Evolutionary conservation across 192 early-diverging fungal species (phyloP).

Genomic region (Pilaira anomala): DNA sequence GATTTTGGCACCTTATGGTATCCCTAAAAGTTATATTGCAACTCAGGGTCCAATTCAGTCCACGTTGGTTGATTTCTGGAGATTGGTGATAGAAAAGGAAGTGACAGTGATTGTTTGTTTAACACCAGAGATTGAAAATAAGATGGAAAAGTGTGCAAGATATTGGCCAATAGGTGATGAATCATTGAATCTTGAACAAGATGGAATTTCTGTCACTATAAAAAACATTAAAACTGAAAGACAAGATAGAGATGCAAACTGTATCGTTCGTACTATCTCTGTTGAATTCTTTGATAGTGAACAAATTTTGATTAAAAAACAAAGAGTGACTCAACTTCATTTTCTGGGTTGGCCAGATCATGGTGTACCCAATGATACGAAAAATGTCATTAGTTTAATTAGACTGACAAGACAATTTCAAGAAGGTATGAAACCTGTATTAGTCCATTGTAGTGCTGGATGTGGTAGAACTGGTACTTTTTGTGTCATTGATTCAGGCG

Average conservation of each 20-base stretch:
- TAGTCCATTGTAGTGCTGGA: slow-evolving; percentile 87
- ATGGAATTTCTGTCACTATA: not conserved
- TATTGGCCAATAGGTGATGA: slow-evolving; percentile 77
- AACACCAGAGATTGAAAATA: slow-evolving; percentile 70
- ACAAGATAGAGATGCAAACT: not conserved
- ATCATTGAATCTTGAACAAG: not conserved
- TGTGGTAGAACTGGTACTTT: slow-evolving; percentile 87
- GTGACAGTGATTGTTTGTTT: slow-evolving; percentile 82
- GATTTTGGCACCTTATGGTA: slow-evolving; percentile 46
- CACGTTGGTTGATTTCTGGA: slow-evolving; percentile 86
- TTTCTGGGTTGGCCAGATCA: slow-evolving; percentile 87
- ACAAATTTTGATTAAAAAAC: not conserved
- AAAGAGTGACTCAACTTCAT: slow-evolving; percentile 63
- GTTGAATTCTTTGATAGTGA: not conserved
- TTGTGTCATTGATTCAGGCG: slow-evolving; percentile 48
- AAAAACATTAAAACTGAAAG: not conserved
- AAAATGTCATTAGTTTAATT: slow-evolving; percentile 51
- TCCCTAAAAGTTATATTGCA: slow-evolving; percentile 68
- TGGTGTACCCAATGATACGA: slow-evolving; percentile 56
- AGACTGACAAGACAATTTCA: slow-evolving; percentile 26
- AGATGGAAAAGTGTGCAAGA: slow-evolving; percentile 72
- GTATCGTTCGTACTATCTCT: not conserved
- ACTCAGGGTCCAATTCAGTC: slow-evolving; percentile 82
- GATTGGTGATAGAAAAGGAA: slow-evolving; percentile 81
- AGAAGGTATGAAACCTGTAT: slow-evolving; percentile 43